Conservation (phyloP, 2,329 filamentous ascomycete genomes). For the Waltergamsia citrina region DNA sequence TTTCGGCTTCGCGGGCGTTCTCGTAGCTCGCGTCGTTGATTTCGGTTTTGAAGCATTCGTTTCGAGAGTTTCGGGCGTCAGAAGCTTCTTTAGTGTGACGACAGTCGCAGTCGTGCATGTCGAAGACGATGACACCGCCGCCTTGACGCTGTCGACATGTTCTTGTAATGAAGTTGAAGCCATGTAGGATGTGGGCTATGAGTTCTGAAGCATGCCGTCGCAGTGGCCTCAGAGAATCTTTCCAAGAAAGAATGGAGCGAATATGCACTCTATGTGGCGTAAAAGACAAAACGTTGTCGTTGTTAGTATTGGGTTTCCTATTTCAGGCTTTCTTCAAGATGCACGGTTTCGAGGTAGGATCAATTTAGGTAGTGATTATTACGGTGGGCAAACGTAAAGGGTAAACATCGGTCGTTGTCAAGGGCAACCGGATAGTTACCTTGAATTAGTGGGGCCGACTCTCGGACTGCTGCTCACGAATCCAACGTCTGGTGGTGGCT, state of each 20-base stretch:
- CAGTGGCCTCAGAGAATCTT: neutral
- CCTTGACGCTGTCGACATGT: slow-evolving; percentile 41
- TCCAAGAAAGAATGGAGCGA: neutral
- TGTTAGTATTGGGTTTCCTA: neutral
- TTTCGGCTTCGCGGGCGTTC: slow-evolving; percentile 14
- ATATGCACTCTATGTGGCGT: neutral
- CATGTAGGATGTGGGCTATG: slow-evolving; percentile 21
- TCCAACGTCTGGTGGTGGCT: neutral
- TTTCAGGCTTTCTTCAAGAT: neutral
- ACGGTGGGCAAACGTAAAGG: slow-evolving; percentile 11
- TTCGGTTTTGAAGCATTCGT: neutral
- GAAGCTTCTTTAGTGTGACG: slow-evolving; percentile 36
- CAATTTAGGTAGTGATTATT: neutral
- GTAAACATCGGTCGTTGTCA: slow-evolving; percentile 24
- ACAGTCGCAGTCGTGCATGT: slow-evolving; percentile 43
- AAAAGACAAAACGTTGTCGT: neutral
- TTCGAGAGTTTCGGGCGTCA: slow-evolving; percentile 20
- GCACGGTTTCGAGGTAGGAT: neutral
- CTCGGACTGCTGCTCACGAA: no score
- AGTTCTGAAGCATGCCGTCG: slow-evolving; percentile 1
- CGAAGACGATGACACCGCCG: slow-evolving; percentile 39
- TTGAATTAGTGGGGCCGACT: no score
- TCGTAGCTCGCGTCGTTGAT: slow-evolving; percentile 6
- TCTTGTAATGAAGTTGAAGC: slow-evolving; percentile 32
- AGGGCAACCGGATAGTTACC: slow-evolving; percentile 28